A percentile compares a stretch with the other conserved stretches of the same genome.
phyloP scores from a whole-genome alignment of 192 early-diverging fungal genomes.

The Coemansia sp. region DNA sequence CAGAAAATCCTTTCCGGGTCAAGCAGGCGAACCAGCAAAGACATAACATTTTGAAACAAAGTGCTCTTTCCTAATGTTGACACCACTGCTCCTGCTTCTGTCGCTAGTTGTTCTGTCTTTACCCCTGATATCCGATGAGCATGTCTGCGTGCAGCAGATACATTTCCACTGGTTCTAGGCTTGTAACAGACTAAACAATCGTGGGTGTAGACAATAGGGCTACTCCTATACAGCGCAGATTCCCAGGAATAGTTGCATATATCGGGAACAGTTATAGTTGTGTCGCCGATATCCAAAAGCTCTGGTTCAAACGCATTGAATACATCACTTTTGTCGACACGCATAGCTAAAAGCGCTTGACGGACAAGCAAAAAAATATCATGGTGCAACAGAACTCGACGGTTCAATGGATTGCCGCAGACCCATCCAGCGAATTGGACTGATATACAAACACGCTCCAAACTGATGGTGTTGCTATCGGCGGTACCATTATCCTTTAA shows the following conservation, averaged over 20 bases:
- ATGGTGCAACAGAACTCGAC: slow-evolving; percentile 34
- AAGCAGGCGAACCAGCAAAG: slow-evolving; percentile 17
- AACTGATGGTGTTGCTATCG: neutral
- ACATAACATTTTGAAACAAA: slow-evolving; percentile 19
- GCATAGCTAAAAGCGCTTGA: slow-evolving; percentile 17
- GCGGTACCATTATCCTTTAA: neutral
- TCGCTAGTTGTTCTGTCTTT: neutral
- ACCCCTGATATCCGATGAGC: neutral
- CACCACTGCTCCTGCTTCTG: neutral
- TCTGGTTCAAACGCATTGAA: slow-evolving; percentile 9
- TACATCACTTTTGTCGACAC: slow-evolving; percentile 11
- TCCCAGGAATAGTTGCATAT: slow-evolving; percentile 31
- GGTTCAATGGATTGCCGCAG: slow-evolving; percentile 14
- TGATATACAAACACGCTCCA: slow-evolving; percentile 11
- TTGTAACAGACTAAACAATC: neutral
- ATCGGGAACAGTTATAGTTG: slow-evolving; percentile 10
- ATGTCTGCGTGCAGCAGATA: neutral
- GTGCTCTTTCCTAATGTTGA: neutral
- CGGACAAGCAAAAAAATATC: slow-evolving; percentile 1
- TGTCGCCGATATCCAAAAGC: neutral
- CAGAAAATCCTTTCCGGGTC: slow-evolving; percentile 26
- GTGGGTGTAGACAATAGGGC: neutral
- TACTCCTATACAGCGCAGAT: neutral
- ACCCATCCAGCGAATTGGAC: slow-evolving; percentile 29
- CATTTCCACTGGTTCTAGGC: neutral